Evolutionary conservation across 352 stramenopile genomes (phyloP), one percentile per base, ranked within the genome.

Genomic region (Phytopythium litorale): DNA sequence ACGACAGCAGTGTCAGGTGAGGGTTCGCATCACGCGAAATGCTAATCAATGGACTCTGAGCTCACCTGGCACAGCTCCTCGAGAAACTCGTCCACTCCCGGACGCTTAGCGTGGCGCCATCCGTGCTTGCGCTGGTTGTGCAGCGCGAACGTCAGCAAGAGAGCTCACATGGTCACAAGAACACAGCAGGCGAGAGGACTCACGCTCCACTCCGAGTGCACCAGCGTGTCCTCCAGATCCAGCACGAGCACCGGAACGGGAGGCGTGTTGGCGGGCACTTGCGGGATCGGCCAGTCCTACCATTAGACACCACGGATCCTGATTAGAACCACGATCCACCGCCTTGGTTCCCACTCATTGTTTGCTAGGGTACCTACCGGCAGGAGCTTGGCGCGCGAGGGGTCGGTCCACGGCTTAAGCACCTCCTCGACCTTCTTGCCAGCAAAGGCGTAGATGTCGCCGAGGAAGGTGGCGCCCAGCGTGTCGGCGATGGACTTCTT

Each of bases 151-250:
- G 28, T 59, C 32, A 67, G 61, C 11, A 11, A 38, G 8, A 32
- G 42, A 19, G 8, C 15, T 56, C 48, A 4, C 23, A 12, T 49
- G 58, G 51, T 21, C 32, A 23, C 35, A 23, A 28, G 33, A 58
- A 12, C 32, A 12, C 35, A 62, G 50, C 2, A n/a, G 25, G 25
- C 25, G 13, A 6, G 49, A 63, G 2, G 6, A 87, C 87, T 65
- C 91, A 96, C 84, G 68, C 79, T 92, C 87, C 84, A 96, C 61
- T 96, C 87, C 12, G 87, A 96, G 59, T 96, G 87, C 68, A 96
- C 81, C 21, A 96, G 72, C 23, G 86, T 92, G 63, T 96, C 87
- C 75, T 96, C 87, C 2, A 96, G 71, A 15, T 91, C 87, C n/a
- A 96, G 62, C 28, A 96, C 84, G 12, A 96, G 74, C 68, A 92